Base-by-base conservation (phyloP, 768 basidiomycete species). In the Xerocomus spinulosus region DNA sequence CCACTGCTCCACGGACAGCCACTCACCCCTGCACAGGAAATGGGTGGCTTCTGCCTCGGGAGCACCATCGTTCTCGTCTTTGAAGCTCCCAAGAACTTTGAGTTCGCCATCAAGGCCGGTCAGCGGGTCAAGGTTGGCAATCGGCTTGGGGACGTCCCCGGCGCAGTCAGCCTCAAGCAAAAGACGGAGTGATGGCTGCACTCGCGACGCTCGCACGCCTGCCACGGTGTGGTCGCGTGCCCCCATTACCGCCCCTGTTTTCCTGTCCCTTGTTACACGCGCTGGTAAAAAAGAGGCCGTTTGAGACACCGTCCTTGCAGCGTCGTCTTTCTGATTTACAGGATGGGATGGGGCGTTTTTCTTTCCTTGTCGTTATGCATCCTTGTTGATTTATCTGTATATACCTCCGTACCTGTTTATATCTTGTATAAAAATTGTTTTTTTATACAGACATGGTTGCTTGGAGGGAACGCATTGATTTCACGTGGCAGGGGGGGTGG, bases 1-100 rank as follows among this genome's bases (percentile, higher is more conserved):
- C 71, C 83, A 0, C 68, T 98, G 23, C 75, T 98, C 29, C 77
- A 82, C 15, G 96, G 96, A 0, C 92, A 96, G 60, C 94, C 95
- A 2, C 75, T 97, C 37, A 74, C 73, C 0, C 76, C 87, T 1
- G 94, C 90, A 1, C 89, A 96, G 66, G 94, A 99, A 72, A 92
- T 97, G 88, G 96, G 96, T 26, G 96, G 94, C 2, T 99, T 99
- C 71, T 87, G 84, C 59, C 74, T 98, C 4, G 94, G 94, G 5
- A 92, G 88, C 68, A 98, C 95, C 5, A 90, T 98, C 59, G 95
- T 99, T 17, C 76, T 98, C 39, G 91, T 98, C 1, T 96, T 97
- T 60, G 96, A 99, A 70, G 96, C 94, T 0, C 95, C 96, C 0
- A 70, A 75, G 44, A 70, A 81, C 29, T 99, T 94, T 62, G 78